phyloP scores from a whole-genome alignment of 2,329 filamentous ascomycete genomes.

The Diplocarpon rosae region DNA sequence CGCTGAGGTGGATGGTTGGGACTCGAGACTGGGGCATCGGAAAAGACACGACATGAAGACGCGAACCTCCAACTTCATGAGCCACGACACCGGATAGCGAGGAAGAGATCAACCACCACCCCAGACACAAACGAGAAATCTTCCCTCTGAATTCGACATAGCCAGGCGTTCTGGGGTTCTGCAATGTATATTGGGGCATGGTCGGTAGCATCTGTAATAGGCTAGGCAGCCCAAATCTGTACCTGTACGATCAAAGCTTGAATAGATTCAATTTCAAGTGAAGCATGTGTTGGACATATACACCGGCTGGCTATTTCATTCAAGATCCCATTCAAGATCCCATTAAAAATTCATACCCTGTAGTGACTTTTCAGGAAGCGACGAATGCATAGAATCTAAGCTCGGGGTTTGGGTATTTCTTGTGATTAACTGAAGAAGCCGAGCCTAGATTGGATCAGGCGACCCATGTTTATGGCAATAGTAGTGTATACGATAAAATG shows the following conservation, averaged over 20 bases:
- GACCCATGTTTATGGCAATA: no score
- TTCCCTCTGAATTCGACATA: slow-evolving; percentile 28
- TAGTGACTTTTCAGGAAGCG: no score
- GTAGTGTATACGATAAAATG: no score
- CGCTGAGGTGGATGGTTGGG: slow-evolving; percentile 2
- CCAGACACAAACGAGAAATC: slow-evolving; percentile 20
- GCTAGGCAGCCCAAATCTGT: slow-evolving; percentile 11
- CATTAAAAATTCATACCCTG: no score
- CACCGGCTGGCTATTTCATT: no score
- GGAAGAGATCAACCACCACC: slow-evolving; percentile 3
- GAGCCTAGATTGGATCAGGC: no score
- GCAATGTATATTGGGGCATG: slow-evolving; percentile 19
- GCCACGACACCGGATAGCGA: neutral
- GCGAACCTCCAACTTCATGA: no score
- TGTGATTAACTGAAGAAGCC: neutral
- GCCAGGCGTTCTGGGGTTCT: slow-evolving; percentile 25
- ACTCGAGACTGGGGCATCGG: neutral
- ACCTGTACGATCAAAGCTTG: slow-evolving; percentile 20
- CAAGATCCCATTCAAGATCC: no score
- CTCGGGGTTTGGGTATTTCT: no score
- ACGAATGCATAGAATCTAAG: no score
- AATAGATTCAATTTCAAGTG: slow-evolving; percentile 10
- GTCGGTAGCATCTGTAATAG: slow-evolving; percentile 17
- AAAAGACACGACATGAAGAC: neutral
- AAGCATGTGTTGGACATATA: neutral